phyloP scores from a whole-genome alignment of 2,329 filamentous ascomycete genomes.

The Aspergillus melleus region DNA sequence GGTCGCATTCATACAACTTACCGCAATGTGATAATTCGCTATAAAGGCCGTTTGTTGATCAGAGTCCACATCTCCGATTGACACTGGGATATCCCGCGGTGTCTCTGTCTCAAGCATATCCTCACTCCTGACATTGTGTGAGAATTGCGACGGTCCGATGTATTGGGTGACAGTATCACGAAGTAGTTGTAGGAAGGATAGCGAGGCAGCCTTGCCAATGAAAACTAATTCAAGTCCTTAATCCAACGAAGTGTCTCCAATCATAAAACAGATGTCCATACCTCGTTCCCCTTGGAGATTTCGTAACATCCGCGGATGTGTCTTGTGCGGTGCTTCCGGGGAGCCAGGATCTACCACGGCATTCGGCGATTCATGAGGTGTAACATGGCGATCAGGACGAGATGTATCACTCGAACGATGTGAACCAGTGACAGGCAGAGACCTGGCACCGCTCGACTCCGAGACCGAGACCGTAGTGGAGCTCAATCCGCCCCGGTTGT shows the following conservation, averaged over 20 bases:
- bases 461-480: not conserved
- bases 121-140: constrained; percentile 52
- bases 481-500: not conserved
- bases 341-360: constrained; percentile 19
- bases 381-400: constrained; percentile 1
- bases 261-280: constrained; percentile 19
- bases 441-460: not conserved
- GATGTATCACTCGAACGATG: constrained; percentile 23
- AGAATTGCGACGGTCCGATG: constrained; percentile 57
- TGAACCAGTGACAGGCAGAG: not conserved
- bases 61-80: constrained; percentile 32
- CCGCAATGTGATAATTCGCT: constrained; percentile 30
- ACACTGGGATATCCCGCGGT: constrained; percentile 33
- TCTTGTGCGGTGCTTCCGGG: constrained; percentile 32
- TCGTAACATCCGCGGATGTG: constrained; percentile 48
- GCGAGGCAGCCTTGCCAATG: constrained; percentile 36
- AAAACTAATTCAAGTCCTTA: constrained; percentile 21
- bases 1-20: constrained; percentile 7
- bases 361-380: not conserved
- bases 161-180: constrained; percentile 49
- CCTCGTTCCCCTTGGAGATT: constrained; percentile 56
- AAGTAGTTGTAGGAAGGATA: constrained; percentile 59
- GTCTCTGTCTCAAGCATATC: constrained; percentile 55
- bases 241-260: not conserved
- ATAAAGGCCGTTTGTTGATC: constrained; percentile 36